Evolutionary conservation across 2,329 filamentous ascomycete species (phyloP), one percentile per base, ranked within the genome.

Genomic region (Aspergillus persii): DNA sequence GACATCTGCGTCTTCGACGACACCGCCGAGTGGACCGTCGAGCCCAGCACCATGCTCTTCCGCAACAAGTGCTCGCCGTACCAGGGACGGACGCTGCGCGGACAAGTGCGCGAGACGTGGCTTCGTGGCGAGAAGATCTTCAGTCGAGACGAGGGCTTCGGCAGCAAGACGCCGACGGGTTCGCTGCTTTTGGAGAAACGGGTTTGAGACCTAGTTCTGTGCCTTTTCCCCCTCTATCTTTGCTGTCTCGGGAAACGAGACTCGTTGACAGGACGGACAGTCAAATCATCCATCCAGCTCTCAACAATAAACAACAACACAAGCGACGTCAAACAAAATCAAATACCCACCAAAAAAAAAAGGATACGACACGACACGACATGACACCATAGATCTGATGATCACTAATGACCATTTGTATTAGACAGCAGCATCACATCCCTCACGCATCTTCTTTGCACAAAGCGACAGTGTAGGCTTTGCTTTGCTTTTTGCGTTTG

Each of bases 1-100:
- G 94, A 98, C 72, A 83, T 98, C 48, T 95, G 91, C 67, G 88
- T 98, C 15, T 97, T 98, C 72, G 94, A 98, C 72, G 92, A 96
- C 63, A 78, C 83, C n/a, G 87, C 86, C 26, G 83, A 84, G 66
- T 99, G 94, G 83, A 83, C 87, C 27, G 87, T 96, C 54, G 79
- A 85, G 59, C 81, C 84, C 18, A 87, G 84, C 61, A 91, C 92
- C 53, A 96, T 99, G 92, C 84, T 95, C 66, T 99, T 96, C 84
- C 88, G 92, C 76, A 96, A 97, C 76, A 91, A 92, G 71, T 93
- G 92, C 80, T 92, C 89, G 58, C 92, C 93, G 0, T 97, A 96
- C 82, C 89, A 96, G 74, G 91, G 91, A 23, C 89, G 89, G 75
- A 83, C 80, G 33, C 88, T 97, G 68, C 84, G 82, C 50, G 93